Evolutionary conservation across 768 basidiomycete genomes (phyloP).

Genomic region (Suillus tomentosus): DNA sequence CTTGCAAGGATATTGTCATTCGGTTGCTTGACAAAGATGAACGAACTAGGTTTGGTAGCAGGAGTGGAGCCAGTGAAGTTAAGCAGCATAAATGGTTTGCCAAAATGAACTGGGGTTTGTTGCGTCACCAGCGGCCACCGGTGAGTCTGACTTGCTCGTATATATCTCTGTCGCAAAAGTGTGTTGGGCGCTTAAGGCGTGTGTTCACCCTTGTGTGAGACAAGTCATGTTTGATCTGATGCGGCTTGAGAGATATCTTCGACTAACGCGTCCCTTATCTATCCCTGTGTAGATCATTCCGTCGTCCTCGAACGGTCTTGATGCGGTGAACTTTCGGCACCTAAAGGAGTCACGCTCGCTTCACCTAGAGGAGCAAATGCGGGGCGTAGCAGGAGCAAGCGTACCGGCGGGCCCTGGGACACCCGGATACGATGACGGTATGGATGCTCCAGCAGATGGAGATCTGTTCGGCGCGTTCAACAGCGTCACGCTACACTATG

Average conservation of each 20-base stretch:
- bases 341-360: constrained; percentile 90
- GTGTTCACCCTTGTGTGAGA: constrained; percentile 8
- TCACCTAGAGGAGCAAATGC: constrained; percentile 75
- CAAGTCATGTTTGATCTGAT: constrained; percentile 18
- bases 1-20: constrained; percentile 84
- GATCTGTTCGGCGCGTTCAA: constrained; percentile 89
- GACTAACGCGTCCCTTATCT: constrained; percentile 29
- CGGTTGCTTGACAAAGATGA: constrained; percentile 94
- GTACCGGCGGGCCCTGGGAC: constrained; percentile 35
- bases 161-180: not conserved
- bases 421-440: constrained; percentile 45
- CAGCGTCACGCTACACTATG: constrained; percentile 86
- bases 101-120: constrained; percentile 94
- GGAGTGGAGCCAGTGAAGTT: constrained; percentile 95
- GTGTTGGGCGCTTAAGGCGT: constrained; percentile 8
- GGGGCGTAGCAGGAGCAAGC: constrained; percentile 37
- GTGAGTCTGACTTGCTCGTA: constrained; percentile 46
- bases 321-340: constrained; percentile 88
- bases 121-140: constrained; percentile 91
- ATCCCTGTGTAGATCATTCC: constrained; percentile 70
- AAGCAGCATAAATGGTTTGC: constrained; percentile 99
- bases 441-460: constrained; percentile 45
- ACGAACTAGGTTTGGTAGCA: constrained; percentile 82
- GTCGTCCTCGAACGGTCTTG: constrained; percentile 67
- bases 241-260: not conserved